These are phyloP conservation scores for Psilocybe cyanescens DNA, from an alignment of 768 basidiomycete species.

Conservation along the genomic window DNA sequence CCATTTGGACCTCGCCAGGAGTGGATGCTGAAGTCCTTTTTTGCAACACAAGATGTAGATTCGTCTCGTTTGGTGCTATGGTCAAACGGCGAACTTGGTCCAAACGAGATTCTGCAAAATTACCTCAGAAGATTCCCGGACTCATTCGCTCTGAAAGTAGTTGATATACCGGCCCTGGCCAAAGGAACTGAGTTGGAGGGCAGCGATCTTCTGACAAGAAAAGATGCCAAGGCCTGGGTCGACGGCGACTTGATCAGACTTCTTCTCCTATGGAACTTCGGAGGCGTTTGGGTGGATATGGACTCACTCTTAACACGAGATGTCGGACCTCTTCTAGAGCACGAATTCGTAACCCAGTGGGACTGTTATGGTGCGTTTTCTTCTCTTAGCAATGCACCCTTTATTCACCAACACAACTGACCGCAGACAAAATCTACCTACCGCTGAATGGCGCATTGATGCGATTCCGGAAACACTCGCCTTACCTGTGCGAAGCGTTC, in stretches of 20 bases:
- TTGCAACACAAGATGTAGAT: constrained; percentile 82
- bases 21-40: constrained; percentile 91
- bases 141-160: constrained; percentile 70
- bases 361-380: constrained; percentile 86
- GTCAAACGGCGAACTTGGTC: constrained; percentile 82
- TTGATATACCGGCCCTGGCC: constrained; percentile 70
- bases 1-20: constrained; percentile 84
- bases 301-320: constrained; percentile 91
- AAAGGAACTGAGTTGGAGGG: constrained; percentile 78
- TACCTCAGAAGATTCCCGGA: constrained; percentile 70
- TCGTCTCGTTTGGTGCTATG: constrained; percentile 78
- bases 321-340: constrained; percentile 83
- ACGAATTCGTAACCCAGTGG: constrained; percentile 99
- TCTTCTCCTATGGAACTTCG: constrained; percentile 85
- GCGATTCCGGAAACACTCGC: constrained; percentile 89
- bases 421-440: constrained; percentile 44
- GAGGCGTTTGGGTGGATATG: constrained; percentile 98
- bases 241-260: constrained; percentile 93
- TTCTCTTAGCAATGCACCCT: neutral
- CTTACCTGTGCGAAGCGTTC: constrained; percentile 97
- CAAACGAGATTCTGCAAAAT: constrained; percentile 56
- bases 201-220: constrained; percentile 55
- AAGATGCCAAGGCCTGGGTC: constrained; percentile 88
- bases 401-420: neutral
- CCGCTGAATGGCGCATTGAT: constrained; percentile 94